Percentiles rank a stretch among this genome's conserved stretches.
These are phyloP conservation scores for Aspergillus cavernicola DNA, from an alignment of 495 filamentous ascomycete genomes.

Conservation along the genomic window DNA sequence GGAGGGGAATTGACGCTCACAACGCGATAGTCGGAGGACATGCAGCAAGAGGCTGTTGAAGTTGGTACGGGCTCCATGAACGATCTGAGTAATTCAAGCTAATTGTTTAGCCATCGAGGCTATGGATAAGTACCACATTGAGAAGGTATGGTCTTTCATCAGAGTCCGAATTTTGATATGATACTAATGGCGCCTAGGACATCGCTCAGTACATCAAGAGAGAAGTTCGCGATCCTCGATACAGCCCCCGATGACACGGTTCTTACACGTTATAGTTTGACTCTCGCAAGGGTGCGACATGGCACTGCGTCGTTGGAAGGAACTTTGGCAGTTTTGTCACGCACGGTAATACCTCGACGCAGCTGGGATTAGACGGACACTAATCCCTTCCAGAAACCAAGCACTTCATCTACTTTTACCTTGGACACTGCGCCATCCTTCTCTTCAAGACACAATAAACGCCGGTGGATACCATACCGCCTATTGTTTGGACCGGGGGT, in stretches of 20 bases:
- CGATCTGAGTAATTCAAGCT: conserved; percentile 15
- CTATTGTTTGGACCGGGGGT: neutral
- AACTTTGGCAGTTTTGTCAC: conserved; percentile 99
- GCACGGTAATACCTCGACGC: conserved; percentile 61
- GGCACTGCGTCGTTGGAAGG: conserved; percentile 97
- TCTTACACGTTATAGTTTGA: conserved; percentile 63
- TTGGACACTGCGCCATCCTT: conserved; percentile 95
- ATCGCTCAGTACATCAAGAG: conserved; percentile 98
- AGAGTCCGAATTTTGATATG: neutral
- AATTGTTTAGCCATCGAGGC: conserved; percentile 74
- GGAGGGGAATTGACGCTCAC: conserved; percentile 12
- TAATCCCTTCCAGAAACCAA: conserved; percentile 71
- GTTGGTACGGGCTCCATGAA: conserved; percentile 63
- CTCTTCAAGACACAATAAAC: conserved; percentile 96
- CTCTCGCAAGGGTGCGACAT: conserved; percentile 85
- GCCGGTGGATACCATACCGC: neutral
- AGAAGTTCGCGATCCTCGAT: conserved; percentile 56
- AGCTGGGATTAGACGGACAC: neutral
- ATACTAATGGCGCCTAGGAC: conserved; percentile 54
- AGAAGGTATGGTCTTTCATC: conserved; percentile 63
- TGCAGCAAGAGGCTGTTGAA: conserved; percentile 92
- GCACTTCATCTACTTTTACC: conserved; percentile 99
- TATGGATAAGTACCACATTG: conserved; percentile 87
- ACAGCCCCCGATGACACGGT: conserved; percentile 5
- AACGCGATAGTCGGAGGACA: conserved; percentile 74